Evolutionary conservation across 495 filamentous ascomycete species (phyloP), one percentile per base, ranked within the genome.

Genomic region (Aspergillus baeticus): DNA sequence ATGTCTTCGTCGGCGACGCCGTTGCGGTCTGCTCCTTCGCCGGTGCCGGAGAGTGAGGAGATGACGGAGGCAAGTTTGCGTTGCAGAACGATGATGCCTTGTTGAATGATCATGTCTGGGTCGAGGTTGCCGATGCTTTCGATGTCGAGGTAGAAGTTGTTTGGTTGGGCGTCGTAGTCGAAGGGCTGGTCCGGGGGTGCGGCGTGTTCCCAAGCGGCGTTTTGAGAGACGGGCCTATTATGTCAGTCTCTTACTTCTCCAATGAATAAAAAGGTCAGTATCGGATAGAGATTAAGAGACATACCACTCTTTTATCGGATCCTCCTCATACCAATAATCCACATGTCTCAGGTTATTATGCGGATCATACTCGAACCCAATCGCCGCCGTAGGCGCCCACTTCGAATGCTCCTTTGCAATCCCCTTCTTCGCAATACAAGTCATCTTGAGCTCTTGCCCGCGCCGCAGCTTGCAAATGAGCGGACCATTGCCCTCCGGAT

Each of bases 351-450:
- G 73, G 69, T 92, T 95, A 71, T 98, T 98, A 68, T 92, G 87
- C 55, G 94, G 94, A 66, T 98, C 94, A 71, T 98, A 98, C 72
- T 98, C 94, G 63, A 98, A 98, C 21, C 91, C 94, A 47, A 98
- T 86, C 5, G 94, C 95, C 54, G 92, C 79, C 37, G 87, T 89
- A 2, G 95, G 92, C 45, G 89, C 86, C 94, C 94, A 98, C 69
- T 98, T 98, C 0, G 95, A 88, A 76, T 98, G 94, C 69, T 98
- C 94, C 79, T 98, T 98, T 3, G 93, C 92, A 55, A 97, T 97
- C 0, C 94, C 94, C 78, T 98, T 98, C 81, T 96, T 97, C 49
- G 92, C 95, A 60, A 97, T 85, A 65, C 93, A 97, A 39, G 85
- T 87, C 69, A 98, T 81, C 68, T 88, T 86, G 50, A 98, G 68